Evolutionary conservation across 2,329 filamentous ascomycete genomes (phyloP).

Genomic region (Aspergillus sojae): DNA sequence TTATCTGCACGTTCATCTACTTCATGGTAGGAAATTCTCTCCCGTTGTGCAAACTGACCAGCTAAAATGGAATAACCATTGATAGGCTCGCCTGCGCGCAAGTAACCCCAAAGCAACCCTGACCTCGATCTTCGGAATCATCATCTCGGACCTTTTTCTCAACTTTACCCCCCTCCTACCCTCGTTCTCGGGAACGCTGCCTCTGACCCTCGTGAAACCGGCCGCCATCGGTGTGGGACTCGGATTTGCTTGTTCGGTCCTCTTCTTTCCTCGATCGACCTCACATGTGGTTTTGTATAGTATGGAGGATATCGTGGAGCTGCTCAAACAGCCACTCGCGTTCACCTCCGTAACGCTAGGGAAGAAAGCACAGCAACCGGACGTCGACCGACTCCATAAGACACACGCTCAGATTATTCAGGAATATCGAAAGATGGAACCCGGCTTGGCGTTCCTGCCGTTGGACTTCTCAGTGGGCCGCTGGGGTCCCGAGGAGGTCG

Average conservation of each 20-base stretch:
- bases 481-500: conserved; percentile 51
- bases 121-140: conserved; percentile 51
- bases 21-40: conserved; percentile 27
- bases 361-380: conserved; percentile 18
- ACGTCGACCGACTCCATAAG: conserved; percentile 28
- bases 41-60: too few species aligned
- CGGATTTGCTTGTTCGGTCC: conserved; percentile 46
- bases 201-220: conserved; percentile 47
- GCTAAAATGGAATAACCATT: not conserved
- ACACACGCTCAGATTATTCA: conserved; percentile 39
- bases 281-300: conserved; percentile 47
- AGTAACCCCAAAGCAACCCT: conserved; percentile 51
- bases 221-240: conserved; percentile 51
- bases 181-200: conserved; percentile 44
- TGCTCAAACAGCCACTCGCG: conserved; percentile 34
- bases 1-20: conserved; percentile 52
- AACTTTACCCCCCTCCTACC: conserved; percentile 48
- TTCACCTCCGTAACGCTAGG: conserved; percentile 28
- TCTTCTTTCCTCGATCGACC: conserved; percentile 56
- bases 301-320: conserved; percentile 33
- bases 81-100: conserved; percentile 47
- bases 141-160: conserved; percentile 51
- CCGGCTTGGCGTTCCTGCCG: conserved; percentile 48
- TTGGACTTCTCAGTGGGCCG: conserved; percentile 51
- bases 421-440: conserved; percentile 43